Base-by-base conservation (phyloP, 2,329 filamentous ascomycete genomes). In the Colletotrichum lentis region DNA sequence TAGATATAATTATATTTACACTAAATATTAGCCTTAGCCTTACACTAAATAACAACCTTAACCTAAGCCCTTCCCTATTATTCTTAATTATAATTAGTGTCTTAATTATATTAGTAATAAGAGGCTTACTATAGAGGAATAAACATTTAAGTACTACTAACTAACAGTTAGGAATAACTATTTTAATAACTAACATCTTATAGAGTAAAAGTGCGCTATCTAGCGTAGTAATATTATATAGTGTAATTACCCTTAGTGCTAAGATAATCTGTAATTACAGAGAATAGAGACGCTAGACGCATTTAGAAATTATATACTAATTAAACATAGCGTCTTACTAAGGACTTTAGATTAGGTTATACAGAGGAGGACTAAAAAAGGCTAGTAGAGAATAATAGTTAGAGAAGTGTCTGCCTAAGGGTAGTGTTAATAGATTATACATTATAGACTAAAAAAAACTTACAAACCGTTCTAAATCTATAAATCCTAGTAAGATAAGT, bases 161-260 rank as follows among this genome's bases (percentile, higher is more conserved):
- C 64, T 59, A 18, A 61, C 67, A 44, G 52, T 69, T 47, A 66
- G 67, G 46, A 74, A 74, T 58, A 62, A 73, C 61, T 65, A 74
- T 63, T 74, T 74, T 50, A 70, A 73, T 50, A 47, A 70, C 54
- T 49, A 69, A n/a, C 62, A 73, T 57, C 50, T 74, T 10, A 58
- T 65, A 57, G 46, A 63, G 54, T 56, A 66, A 47, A 57, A 71
- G 62, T 62, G 18, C 43, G 64, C 69, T 56, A 44, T 67, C 64
- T 54, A 59, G 47, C 20, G 49, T 43, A 57, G 67, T 16, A 16
- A 20, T 18, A 10, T 44, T 20, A 44, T 44, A 44, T 16, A 16
- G 43, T 44, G 11, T 20, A 44, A 44, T 20, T 16, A 44, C n/a
- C 43, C 43, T 6, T 16, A 44, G 43, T n/a, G 11, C 43, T 16